These are phyloP conservation scores for Saccharum officinarum DNA, from an alignment of 176 grass and related monocot genomes.

Conservation along the genomic window DNA sequence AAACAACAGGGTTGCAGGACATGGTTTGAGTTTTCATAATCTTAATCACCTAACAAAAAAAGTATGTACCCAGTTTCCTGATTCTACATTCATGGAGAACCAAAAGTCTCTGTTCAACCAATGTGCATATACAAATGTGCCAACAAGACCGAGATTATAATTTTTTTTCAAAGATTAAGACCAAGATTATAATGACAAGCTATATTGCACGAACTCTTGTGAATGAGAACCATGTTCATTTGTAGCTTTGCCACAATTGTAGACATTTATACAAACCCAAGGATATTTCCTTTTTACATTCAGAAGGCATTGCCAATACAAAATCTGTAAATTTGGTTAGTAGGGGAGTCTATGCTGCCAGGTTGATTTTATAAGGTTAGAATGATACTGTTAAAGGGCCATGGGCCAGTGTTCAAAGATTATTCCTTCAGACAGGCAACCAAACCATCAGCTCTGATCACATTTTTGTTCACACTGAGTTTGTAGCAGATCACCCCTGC, in stretches of 20 bases:
- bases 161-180: too few relatives aligned
- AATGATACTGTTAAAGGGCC: conserved; percentile 24
- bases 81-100: neutral
- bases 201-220: neutral
- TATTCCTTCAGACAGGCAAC: conserved; percentile 13
- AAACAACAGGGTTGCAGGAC: neutral
- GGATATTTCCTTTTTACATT: conserved; percentile 20
- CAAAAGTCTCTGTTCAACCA: neutral
- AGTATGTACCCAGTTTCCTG: neutral
- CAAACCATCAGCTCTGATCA: conserved; percentile 11
- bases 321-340: conserved; percentile 42
- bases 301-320: conserved; percentile 26
- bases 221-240: conserved; percentile 17
- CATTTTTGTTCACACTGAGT: neutral
- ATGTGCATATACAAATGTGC: neutral
- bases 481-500: neutral
- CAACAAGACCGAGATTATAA: neutral
- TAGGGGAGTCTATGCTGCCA: conserved; percentile 28
- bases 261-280: conserved; percentile 4
- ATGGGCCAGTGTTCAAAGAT: conserved; percentile 7
- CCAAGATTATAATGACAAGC: neutral
- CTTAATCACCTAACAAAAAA: conserved; percentile 1
- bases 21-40: neutral
- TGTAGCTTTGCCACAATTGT: conserved; percentile 18
- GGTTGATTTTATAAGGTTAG: conserved; percentile 31